Evolutionary conservation across 1,139 yeast species (phyloP), one percentile per base, ranked within the genome.

Genomic region (Taphrina confusa): DNA sequence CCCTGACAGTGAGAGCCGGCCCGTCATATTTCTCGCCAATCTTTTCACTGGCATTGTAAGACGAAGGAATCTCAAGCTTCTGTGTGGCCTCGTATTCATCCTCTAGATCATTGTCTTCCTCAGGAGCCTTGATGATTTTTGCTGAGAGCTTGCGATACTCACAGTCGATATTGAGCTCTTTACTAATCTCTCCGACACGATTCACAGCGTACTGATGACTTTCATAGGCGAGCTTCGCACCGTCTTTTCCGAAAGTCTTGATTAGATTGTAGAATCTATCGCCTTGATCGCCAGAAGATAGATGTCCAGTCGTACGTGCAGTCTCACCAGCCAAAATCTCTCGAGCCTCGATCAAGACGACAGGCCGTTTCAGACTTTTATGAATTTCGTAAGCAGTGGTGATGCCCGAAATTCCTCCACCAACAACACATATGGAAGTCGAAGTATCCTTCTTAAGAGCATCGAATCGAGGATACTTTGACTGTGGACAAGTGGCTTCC

Each of bases 391-490:
- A 39, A 3, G 47, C 46, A 12, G 57, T 52, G 4, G 39, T 40
- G 39, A 52, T 40, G 40, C 57, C 57, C 20, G 57, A 49, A 11
- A 52, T 52, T n/a, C 57, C 57, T 12, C 39, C 34, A 14, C 57
- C 57, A 11, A 52, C 50, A 30, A 52, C 30, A 30, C 47, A 40
- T 2, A 52, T 33, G 3, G 37, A 30, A 6, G 57, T 40, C 22
- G 44, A 40, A n/a, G 37, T 31, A 14, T 39, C 36, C 31, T 30
- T 40, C 18, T 40, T 33, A 30, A 52, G 30, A 20, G 37, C 34
- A n/a, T 39, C 22, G 27, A 30, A 30, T n/a, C 22, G 8, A 3
- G 57, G 57, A 31, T 18, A 31, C 8, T 9, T 8, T 4, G 49
- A 40, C 12, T 40, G 49, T 11, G 50, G 49, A 18, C 36, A 28